Evolutionary conservation across 2,329 filamentous ascomycete species (phyloP).

Genomic region (Sphaceloma murrayae): DNA sequence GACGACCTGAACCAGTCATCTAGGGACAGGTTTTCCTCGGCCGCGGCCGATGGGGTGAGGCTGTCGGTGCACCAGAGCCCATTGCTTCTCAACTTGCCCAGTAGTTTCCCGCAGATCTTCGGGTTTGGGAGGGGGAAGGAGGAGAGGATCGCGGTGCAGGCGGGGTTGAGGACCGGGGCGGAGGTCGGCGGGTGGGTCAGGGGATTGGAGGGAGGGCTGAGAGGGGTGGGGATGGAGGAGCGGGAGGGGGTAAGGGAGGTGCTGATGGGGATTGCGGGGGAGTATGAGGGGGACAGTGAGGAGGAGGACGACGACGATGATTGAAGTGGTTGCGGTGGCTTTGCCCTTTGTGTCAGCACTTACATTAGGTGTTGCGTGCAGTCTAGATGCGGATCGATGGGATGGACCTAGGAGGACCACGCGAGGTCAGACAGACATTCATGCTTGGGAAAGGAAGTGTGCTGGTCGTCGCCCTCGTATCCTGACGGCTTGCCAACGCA

Average conservation of each 20-base stretch:
- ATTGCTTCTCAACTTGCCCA: constrained; percentile 64
- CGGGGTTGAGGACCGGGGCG: constrained; percentile 28
- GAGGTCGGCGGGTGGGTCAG: neutral
- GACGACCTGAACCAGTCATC: constrained; percentile 26
- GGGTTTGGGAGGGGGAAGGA: constrained; percentile 31
- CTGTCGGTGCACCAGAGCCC: constrained; percentile 32
- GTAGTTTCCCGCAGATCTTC: constrained; percentile 77
- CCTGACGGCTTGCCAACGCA: too few relatives aligned
- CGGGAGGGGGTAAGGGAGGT: constrained; percentile 74
- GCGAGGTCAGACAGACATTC: too few relatives aligned
- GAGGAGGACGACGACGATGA: neutral
- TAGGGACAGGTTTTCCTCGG: constrained; percentile 27
- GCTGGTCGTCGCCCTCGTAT: too few relatives aligned
- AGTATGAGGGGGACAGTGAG: constrained; percentile 66
- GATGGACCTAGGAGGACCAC: too few relatives aligned
- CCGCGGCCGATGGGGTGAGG: constrained; percentile 18
- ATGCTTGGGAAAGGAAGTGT: too few relatives aligned
- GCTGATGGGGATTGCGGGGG: constrained; percentile 72
- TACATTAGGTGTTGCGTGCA: neutral
- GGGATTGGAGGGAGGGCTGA: constrained; percentile 32
- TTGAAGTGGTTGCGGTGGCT: neutral
- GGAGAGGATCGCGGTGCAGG: constrained; percentile 38
- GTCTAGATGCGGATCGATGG: too few relatives aligned
- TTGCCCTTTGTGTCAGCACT: constrained; percentile 20
- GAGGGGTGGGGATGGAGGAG: constrained; percentile 61